Percentiles rank a stretch among this genome's conserved stretches.
phyloP scores from a whole-genome alignment of 805 yeast species.

The Starmera amethionina region DNA sequence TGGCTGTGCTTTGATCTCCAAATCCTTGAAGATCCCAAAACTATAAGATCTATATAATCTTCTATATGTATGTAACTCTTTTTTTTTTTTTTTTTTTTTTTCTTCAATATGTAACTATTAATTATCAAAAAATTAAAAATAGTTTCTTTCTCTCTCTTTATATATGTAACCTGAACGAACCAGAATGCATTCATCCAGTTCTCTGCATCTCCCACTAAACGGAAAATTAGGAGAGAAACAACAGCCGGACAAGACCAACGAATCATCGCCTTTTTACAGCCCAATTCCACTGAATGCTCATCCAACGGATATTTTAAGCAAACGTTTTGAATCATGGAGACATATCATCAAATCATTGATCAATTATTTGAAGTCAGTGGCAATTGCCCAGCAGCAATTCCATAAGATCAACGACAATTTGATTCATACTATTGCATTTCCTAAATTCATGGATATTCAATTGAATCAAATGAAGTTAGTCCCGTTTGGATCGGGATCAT shows the following conservation, averaged over 20 bases:
- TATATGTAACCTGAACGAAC: too few relatives aligned
- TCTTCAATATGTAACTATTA: too few relatives aligned
- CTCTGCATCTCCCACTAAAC: not conserved
- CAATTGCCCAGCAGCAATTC: constrained; percentile 78
- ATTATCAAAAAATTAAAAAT: too few relatives aligned
- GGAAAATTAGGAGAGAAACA: not conserved
- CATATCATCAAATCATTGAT: constrained; percentile 66
- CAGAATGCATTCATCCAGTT: not conserved
- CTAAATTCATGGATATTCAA: constrained; percentile 22
- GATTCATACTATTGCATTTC: constrained; percentile 59
- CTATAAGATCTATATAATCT: constrained; percentile 26
- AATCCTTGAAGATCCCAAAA: constrained; percentile 86
- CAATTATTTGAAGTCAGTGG: constrained; percentile 65
- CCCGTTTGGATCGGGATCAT: too few relatives aligned
- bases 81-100: too few relatives aligned
- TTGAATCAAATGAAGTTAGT: not conserved
- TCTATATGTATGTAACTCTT: too few relatives aligned
- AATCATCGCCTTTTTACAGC: constrained; percentile 29
- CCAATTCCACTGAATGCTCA: constrained; percentile 48
- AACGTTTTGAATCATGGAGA: constrained; percentile 81
- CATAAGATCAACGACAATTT: constrained; percentile 71
- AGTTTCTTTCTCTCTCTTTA: too few relatives aligned
- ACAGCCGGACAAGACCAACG: too few relatives aligned
- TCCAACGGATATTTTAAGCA: constrained; percentile 81
- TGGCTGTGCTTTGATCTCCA: constrained; percentile 88